Base-by-base conservation (phyloP, 2,329 filamentous ascomycete species). In the Diaporthe batatas region DNA sequence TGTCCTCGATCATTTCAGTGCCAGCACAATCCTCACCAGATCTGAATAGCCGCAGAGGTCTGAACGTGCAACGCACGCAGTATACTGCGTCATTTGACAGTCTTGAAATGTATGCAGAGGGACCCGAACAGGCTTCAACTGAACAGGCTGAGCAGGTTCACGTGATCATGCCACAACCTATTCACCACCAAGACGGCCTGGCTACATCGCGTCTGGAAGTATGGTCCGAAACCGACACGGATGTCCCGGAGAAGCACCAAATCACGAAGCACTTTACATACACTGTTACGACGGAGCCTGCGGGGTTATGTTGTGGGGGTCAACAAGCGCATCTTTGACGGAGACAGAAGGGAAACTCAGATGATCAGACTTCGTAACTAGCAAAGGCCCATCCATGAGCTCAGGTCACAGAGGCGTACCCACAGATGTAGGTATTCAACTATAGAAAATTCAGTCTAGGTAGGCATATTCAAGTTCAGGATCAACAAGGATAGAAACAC, bases 271-370 rank as follows among this genome's bases (percentile, higher is more conserved):
- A 44, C 14, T 2, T 44, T 36, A 59, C n/a, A 29, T 59, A 59
- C 7, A 59, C n/a, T 44, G 57, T 59, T 42, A 59, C 44, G 44
- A 49, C 44, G 6, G 44, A 49, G 44, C 44, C 44, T n/a, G 44
- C 44, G n/a, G 44, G n/a, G 10, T 49, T n/a, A 21, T 49, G 10
- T 21, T 49, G 6, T 49, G 2, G n/a, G 3, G 12, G 11, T 21
- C 44, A n/a, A 10, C 44, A 49, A 49, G 44, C 5, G 44, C 44
- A n/a, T 4, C 7, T n/a, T 8, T 49, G 44, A 49, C n/a, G 44
- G n/a, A 49, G 44, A 21, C 1, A 21, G 42, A 6, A 21, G 6
- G 16, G 6, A 16, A 21, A 47, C 21, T 6, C n/a, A n/a, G 7
- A 49, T 8, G 18, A 21, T n/a, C 21, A 11, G 6, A 49, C 21